These are phyloP conservation scores for Vararia minispora DNA, from an alignment of 768 basidiomycete genomes.

Conservation along the genomic window DNA sequence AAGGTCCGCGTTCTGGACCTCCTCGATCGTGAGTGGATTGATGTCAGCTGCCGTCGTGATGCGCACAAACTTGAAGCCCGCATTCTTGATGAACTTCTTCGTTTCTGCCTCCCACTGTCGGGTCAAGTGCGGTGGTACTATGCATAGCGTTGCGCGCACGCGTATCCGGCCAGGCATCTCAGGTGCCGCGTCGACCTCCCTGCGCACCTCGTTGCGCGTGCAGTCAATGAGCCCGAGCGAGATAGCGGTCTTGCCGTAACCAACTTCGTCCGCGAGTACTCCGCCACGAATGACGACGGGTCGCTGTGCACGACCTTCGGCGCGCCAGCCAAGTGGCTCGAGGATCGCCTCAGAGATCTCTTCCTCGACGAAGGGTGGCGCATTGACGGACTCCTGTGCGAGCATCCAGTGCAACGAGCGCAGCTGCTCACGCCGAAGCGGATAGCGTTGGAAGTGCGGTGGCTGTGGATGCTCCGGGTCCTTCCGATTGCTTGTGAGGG, in stretches of 20 bases:
- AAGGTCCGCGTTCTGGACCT: slow-evolving; percentile 74
- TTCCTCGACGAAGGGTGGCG: slow-evolving; percentile 78
- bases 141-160: slow-evolving; percentile 70
- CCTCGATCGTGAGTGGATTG: slow-evolving; percentile 61
- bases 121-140: slow-evolving; percentile 86
- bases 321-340: slow-evolving; percentile 83
- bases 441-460: slow-evolving; percentile 54
- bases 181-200: slow-evolving; percentile 44
- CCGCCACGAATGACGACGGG: slow-evolving; percentile 73
- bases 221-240: slow-evolving; percentile 84
- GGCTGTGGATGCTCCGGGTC: slow-evolving; percentile 70
- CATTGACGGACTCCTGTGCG: slow-evolving; percentile 52
- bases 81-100: slow-evolving; percentile 59
- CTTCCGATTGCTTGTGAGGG: slow-evolving; percentile 60
- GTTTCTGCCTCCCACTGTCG: slow-evolving; percentile 87
- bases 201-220: slow-evolving; percentile 39
- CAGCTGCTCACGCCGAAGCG: slow-evolving; percentile 74
- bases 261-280: slow-evolving; percentile 91
- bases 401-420: slow-evolving; percentile 94
- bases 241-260: slow-evolving; percentile 95
- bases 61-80: slow-evolving; percentile 48
- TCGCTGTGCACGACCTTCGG: slow-evolving; percentile 82
- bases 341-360: slow-evolving; percentile 88
- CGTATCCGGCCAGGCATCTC: slow-evolving; percentile 51
- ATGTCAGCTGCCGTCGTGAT: slow-evolving; percentile 61